phyloP scores from a whole-genome alignment of 2,329 filamentous ascomycete species.

The Cryphonectria japonica region DNA sequence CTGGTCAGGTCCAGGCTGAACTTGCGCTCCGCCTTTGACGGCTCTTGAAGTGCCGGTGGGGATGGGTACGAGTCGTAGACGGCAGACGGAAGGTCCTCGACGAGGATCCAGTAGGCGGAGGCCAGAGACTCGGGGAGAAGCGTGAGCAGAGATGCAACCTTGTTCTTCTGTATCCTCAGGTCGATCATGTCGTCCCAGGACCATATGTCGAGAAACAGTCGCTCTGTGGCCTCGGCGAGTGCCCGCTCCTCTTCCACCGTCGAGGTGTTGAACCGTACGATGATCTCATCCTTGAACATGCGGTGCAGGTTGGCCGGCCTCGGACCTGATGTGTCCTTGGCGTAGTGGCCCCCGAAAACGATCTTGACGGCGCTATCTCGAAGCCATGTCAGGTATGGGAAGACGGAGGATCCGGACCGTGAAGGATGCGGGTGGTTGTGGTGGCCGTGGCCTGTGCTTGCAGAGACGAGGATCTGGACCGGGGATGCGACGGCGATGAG shows the following conservation, averaged over 20 bases:
- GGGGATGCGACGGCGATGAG: slow-evolving; percentile 17
- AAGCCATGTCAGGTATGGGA: slow-evolving; percentile 55
- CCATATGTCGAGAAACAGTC: slow-evolving; percentile 89
- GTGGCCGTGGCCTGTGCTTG: slow-evolving; percentile 26
- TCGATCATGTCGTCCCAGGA: slow-evolving; percentile 74
- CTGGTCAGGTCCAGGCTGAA: slow-evolving; percentile 39
- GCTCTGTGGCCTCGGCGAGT: slow-evolving; percentile 72
- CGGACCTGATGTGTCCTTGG: slow-evolving; percentile 35
- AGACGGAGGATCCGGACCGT: slow-evolving; percentile 36
- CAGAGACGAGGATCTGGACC: slow-evolving; percentile 14
- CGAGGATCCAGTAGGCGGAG: slow-evolving; percentile 71
- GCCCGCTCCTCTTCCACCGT: slow-evolving; percentile 69
- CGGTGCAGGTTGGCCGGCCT: slow-evolving; percentile 34
- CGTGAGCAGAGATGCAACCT: slow-evolving; percentile 76
- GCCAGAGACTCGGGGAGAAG: slow-evolving; percentile 77
- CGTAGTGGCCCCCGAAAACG: slow-evolving; percentile 52
- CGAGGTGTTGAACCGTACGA: slow-evolving; percentile 83
- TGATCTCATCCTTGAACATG: slow-evolving; percentile 77
- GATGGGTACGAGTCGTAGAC: slow-evolving; percentile 77
- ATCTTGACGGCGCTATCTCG: slow-evolving; percentile 55
- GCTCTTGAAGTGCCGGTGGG: slow-evolving; percentile 32
- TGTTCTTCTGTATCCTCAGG: slow-evolving; percentile 75
- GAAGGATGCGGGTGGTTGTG: slow-evolving; percentile 27
- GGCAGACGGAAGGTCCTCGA: slow-evolving; percentile 77
- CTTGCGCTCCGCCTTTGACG: slow-evolving; percentile 31